These are phyloP conservation scores for Oryza officinalis DNA, from an alignment of 176 grass and related monocot genomes.

Conservation along the genomic window DNA sequence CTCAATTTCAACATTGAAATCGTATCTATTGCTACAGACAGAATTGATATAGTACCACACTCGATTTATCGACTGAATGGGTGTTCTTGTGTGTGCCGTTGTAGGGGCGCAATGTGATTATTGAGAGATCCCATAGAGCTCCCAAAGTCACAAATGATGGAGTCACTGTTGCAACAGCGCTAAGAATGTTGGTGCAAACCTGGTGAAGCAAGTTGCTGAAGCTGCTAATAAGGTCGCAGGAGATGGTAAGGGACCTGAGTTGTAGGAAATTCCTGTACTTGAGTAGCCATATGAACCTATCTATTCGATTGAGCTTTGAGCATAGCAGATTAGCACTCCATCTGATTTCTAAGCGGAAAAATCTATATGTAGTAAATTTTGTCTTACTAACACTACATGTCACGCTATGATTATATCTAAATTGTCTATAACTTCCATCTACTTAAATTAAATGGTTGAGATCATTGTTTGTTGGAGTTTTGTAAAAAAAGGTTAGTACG, in stretches of 20 bases:
- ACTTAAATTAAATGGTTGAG: too few species aligned
- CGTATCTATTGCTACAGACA: too few species aligned
- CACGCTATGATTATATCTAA: too few species aligned
- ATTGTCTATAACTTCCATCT: too few species aligned
- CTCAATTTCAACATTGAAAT: too few species aligned
- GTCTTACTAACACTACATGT: too few species aligned
- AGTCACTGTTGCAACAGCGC: constrained; percentile 81
- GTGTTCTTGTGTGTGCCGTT: neutral
- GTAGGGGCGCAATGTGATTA: constrained; percentile 87
- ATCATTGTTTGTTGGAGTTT: too few species aligned
- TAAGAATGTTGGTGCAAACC: constrained; percentile 80
- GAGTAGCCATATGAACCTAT: neutral
- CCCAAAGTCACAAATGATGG: constrained; percentile 92
- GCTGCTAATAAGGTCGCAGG: constrained; percentile 82
- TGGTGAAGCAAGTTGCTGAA: constrained; percentile 93
- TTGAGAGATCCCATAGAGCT: constrained; percentile 51
- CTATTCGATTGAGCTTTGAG: constrained; percentile 2
- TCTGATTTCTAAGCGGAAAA: neutral
- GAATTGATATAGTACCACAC: neutral
- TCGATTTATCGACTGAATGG: constrained; percentile 18
- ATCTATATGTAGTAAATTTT: too few species aligned
- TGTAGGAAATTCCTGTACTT: constrained; percentile 7
- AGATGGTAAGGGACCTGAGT: constrained; percentile 58
- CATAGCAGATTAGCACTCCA: neutral
- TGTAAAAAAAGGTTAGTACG: too few species aligned